Evolutionary conservation across 108 stramenopile species (phyloP).

Genomic region (Mediolabrus comicus): DNA sequence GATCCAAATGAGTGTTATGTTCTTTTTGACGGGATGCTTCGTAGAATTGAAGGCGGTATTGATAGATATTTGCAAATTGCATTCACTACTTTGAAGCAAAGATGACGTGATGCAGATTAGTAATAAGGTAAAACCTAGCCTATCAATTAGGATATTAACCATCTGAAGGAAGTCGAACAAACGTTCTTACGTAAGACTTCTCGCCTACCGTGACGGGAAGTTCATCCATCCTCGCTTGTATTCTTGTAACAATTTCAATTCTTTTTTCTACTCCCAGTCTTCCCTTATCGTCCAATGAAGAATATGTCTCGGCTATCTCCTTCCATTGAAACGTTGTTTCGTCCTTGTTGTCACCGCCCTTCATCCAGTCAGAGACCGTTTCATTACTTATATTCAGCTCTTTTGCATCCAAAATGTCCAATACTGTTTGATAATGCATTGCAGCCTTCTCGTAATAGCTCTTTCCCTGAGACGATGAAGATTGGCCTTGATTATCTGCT

Average conservation of each 20-base stretch:
- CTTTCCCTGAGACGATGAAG: not conserved
- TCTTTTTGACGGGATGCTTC: slow-evolving; percentile 67
- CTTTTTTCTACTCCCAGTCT: not conserved
- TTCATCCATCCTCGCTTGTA: not conserved
- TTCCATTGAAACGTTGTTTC: not conserved
- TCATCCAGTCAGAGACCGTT: not conserved
- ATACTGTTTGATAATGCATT: slow-evolving; percentile 15
- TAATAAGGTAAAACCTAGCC: too few relatives aligned
- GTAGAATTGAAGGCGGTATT: slow-evolving; percentile 56
- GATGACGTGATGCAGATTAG: too few relatives aligned
- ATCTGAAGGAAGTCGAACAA: too few relatives aligned
- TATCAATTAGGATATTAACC: too few relatives aligned
- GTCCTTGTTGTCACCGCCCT: not conserved
- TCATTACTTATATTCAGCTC: not conserved
- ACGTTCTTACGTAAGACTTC: not conserved
- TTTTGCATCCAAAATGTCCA: slow-evolving; percentile 13
- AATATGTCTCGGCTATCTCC: not conserved
- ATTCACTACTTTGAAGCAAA: not conserved
- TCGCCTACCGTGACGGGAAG: not conserved
- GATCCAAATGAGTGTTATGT: slow-evolving; percentile 49
- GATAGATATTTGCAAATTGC: slow-evolving; percentile 53
- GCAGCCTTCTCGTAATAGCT: slow-evolving; percentile 1
- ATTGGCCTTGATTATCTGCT: not conserved
- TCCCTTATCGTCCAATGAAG: not conserved
- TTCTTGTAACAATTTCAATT: not conserved